Percentiles rank a stretch among this genome's conserved stretches.
Conservation (phyloP, 371 early-diverging fungal species). For the Mycotypha africana region DNA sequence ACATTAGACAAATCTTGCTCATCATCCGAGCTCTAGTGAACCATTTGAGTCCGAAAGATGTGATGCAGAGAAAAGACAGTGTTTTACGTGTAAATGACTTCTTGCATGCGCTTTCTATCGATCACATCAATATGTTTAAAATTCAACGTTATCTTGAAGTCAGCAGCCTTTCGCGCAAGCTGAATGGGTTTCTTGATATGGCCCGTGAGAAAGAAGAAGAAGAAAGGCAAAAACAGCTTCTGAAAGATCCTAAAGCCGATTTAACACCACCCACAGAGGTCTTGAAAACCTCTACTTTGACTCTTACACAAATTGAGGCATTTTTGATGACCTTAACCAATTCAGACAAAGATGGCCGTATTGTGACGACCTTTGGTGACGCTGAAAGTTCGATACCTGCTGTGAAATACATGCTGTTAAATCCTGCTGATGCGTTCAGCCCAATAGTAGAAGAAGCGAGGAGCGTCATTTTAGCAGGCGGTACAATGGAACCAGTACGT, state of each 20-base stretch:
- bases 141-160: conserved; percentile 65
- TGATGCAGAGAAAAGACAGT: conserved; percentile 10
- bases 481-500: conserved; percentile 92
- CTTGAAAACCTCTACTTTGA: conserved; percentile 28
- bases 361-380: conserved; percentile 39
- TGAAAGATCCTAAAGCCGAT: conserved; percentile 8
- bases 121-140: conserved; percentile 85
- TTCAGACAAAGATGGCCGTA: conserved; percentile 65
- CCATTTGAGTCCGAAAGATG: conserved; percentile 11
- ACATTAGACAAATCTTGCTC: conserved; percentile 65
- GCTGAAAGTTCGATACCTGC: conserved; percentile 18
- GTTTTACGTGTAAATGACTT: conserved; percentile 68
- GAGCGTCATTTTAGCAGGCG: conserved; percentile 90
- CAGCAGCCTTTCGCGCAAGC: conserved; percentile 73
- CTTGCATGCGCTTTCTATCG: conserved; percentile 60
- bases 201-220: conserved; percentile 34
- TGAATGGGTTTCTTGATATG: conserved; percentile 52
- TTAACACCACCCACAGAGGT: conserved; percentile 1
- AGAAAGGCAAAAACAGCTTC: conserved; percentile 7
- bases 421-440: conserved; percentile 81
- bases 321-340: conserved; percentile 59
- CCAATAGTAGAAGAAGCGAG: conserved; percentile 76
- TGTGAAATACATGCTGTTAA: conserved; percentile 74
- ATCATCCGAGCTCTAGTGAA: conserved; percentile 37
- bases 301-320: conserved; percentile 46